Evolutionary conservation across 2,329 filamentous ascomycete species (phyloP).

Genomic region (Orbilia quercus): DNA sequence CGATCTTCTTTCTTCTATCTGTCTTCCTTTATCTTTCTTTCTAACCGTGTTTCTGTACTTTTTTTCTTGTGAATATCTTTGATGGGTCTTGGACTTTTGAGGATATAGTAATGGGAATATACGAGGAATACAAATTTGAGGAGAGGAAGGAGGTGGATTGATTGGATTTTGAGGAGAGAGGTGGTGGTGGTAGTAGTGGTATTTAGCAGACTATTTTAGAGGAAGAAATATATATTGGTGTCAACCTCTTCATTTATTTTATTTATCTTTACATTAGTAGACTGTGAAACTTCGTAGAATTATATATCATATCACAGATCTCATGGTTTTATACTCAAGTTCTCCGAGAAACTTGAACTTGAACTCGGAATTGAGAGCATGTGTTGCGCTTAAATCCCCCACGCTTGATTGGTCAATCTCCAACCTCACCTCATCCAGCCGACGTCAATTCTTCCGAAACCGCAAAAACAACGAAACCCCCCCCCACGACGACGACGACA

Average conservation of each 20-base stretch:
- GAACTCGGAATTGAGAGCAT: too few species aligned
- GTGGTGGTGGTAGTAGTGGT: slow-evolving; percentile 15
- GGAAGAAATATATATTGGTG: slow-evolving; percentile 36
- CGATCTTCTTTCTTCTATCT: not conserved
- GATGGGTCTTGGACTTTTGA: not conserved
- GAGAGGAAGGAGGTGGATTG: slow-evolving; percentile 1
- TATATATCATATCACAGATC: too few species aligned
- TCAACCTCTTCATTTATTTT: slow-evolving; percentile 32
- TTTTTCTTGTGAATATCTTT: slow-evolving; percentile 30
- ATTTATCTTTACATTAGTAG: too few species aligned
- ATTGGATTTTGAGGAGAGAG: slow-evolving; percentile 2
- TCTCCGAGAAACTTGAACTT: too few species aligned
- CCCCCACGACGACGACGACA: slow-evolving; percentile 19
- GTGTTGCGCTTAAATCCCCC: slow-evolving; percentile 16
- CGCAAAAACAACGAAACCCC: not conserved
- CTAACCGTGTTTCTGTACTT: slow-evolving; percentile 12
- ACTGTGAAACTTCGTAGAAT: too few species aligned
- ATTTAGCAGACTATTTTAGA: slow-evolving; percentile 38
- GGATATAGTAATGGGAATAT: slow-evolving; percentile 19
- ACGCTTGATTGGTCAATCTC: slow-evolving; percentile 37
- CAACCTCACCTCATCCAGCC: not conserved
- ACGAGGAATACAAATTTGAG: not conserved
- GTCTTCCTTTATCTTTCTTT: slow-evolving; percentile 2
- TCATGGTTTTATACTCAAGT: too few species aligned
- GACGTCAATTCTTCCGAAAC: slow-evolving; percentile 54